A percentile compares a stretch with the other conserved stretches of the same genome.
Conservation (phyloP, 371 early-diverging fungal genomes). For the Mucor saturninus region DNA sequence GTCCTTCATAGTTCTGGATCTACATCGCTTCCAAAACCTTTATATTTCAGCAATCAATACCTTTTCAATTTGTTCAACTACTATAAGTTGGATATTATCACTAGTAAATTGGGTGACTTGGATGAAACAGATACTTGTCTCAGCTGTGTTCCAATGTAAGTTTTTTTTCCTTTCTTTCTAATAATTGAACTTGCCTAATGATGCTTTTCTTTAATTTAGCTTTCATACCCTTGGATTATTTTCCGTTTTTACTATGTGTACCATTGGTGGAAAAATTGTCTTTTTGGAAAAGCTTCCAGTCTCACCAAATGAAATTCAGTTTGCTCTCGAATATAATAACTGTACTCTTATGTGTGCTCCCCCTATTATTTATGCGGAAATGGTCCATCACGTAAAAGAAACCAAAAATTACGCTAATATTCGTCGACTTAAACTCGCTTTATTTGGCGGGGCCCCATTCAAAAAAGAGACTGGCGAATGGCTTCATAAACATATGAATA, state of each 20-base stretch:
- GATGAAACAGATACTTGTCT: conserved; percentile 12
- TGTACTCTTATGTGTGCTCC: conserved; percentile 8
- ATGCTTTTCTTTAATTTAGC: conserved; percentile 4
- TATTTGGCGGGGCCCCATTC: conserved; percentile 86
- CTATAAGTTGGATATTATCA: neutral
- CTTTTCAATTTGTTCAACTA: conserved; percentile 4
- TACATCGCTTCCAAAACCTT: conserved; percentile 27
- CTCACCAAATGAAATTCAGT: conserved; percentile 11
- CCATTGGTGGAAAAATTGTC: conserved; percentile 18
- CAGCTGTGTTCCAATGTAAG: conserved; percentile 20
- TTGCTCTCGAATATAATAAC: conserved; percentile 14
- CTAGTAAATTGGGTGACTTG: neutral
- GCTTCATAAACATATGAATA: conserved; percentile 13
- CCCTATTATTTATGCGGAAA: conserved; percentile 23
- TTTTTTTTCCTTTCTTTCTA: conserved; percentile 1
- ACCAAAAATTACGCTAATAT: conserved; percentile 13
- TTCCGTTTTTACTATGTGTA: neutral
- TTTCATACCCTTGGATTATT: conserved; percentile 28
- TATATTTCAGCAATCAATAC: conserved; percentile 24
- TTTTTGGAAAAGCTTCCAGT: conserved; percentile 17
- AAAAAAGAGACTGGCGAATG: conserved; percentile 15
- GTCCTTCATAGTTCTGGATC: conserved; percentile 33
- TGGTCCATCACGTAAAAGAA: conserved; percentile 18
- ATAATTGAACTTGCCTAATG: neutral
- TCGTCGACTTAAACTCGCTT: conserved; percentile 39